These are phyloP conservation scores for Trichoderma sp. DNA, from an alignment of 2,329 filamentous ascomycete genomes.

Conservation along the genomic window DNA sequence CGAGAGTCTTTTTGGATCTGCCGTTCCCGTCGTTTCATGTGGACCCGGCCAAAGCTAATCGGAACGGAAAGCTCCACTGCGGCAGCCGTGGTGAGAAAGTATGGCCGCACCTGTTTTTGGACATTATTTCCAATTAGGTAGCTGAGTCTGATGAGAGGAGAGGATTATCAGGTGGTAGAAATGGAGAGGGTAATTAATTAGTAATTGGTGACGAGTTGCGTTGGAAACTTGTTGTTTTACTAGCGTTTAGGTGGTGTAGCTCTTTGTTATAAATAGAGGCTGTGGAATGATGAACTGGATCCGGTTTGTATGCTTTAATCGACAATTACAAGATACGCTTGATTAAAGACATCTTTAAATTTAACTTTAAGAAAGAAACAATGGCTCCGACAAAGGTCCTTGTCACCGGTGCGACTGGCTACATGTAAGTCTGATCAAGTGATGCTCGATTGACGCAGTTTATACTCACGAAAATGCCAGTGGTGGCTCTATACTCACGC, in stretches of 20 bases:
- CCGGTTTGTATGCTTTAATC: neutral
- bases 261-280: neutral
- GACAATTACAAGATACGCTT: neutral
- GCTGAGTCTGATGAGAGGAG: neutral
- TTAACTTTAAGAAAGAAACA: neutral
- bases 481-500: slow-evolving; percentile 28
- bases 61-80: neutral
- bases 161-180: neutral
- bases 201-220: neutral
- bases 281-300: neutral
- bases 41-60: neutral
- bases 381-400: slow-evolving; percentile 27
- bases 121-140: neutral
- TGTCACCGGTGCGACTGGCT: slow-evolving; percentile 30
- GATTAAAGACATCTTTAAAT: neutral
- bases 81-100: neutral
- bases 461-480: slow-evolving; percentile 18
- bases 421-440: slow-evolving; percentile 23
- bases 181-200: neutral
- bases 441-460: no score
- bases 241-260: neutral
- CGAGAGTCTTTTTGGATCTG: neutral
- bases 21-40: neutral
- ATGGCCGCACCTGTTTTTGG: slow-evolving; percentile 1
- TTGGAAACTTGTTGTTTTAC: neutral